phyloP scores from a whole-genome alignment of 352 stramenopile genomes.

The Phytophthora cactorum region DNA sequence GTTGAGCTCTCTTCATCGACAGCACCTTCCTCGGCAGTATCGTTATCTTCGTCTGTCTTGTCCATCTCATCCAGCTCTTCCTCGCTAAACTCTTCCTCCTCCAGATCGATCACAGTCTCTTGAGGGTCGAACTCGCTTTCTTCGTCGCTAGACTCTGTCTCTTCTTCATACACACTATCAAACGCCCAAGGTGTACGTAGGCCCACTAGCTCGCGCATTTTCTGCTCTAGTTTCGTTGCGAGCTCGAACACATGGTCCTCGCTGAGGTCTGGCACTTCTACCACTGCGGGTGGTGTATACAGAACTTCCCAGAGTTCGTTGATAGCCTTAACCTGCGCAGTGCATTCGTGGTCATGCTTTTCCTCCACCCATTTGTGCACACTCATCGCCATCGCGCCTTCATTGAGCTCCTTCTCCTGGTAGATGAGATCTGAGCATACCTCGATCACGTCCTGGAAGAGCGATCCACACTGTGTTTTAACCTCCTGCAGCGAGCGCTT shows the following conservation, averaged over 20 bases:
- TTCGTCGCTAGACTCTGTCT: conserved; percentile 24
- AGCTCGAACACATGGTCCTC: conserved; percentile 57
- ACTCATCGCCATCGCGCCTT: conserved; percentile 89
- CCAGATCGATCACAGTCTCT: conserved; percentile 27
- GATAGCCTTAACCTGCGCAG: conserved; percentile 71
- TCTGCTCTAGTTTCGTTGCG: conserved; percentile 47
- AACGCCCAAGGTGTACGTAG: conserved; percentile 78
- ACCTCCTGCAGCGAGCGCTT: conserved; percentile 72
- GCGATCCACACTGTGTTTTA: conserved; percentile 71
- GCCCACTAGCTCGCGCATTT: conserved; percentile 47
- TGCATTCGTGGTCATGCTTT: conserved; percentile 70
- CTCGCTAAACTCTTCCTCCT: conserved; percentile 22
- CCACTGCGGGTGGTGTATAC: conserved; percentile 66
- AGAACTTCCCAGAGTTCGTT: conserved; percentile 76
- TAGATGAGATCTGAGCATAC: conserved; percentile 90
- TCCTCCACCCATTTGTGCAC: conserved; percentile 89
- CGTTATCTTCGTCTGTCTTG: conserved; percentile 15
- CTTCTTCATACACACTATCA: conserved; percentile 32
- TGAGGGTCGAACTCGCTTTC: conserved; percentile 27
- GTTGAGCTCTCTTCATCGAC: conserved; percentile 11
- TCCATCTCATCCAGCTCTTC: conserved; percentile 27
- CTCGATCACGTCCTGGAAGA: conserved; percentile 88
- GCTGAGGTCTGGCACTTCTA: conserved; percentile 69
- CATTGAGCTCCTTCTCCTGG: conserved; percentile 64
- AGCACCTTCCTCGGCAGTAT: conserved; percentile 11